phyloP scores from a whole-genome alignment of 192 early-diverging fungal species.

The Gryganskiella cystojenkinii region DNA sequence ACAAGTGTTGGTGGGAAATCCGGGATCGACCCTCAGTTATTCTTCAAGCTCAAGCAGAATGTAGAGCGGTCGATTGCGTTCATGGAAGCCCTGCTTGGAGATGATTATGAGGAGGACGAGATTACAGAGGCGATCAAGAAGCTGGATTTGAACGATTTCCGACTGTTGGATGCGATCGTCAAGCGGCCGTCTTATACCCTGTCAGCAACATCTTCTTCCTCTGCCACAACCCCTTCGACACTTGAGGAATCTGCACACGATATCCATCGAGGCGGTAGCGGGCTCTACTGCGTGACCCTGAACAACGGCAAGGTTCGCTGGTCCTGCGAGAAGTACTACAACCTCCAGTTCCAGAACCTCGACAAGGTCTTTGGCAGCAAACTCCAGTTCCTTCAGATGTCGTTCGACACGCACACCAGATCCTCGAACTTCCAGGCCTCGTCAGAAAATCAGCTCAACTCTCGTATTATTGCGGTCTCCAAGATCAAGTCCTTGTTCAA shows the following conservation, averaged over 20 bases:
- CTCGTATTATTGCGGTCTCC: constrained; percentile 12
- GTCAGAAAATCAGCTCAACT: constrained; percentile 10
- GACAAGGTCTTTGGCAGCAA: constrained; percentile 26
- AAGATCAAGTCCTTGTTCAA: constrained; percentile 21
- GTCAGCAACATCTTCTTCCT: neutral
- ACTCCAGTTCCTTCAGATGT: constrained; percentile 9
- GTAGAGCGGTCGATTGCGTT: constrained; percentile 40
- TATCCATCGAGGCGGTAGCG: constrained; percentile 22
- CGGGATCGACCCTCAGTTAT: constrained; percentile 19
- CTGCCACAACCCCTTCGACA: neutral
- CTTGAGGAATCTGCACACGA: neutral
- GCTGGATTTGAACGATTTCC: constrained; percentile 34
- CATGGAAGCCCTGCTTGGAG: constrained; percentile 36
- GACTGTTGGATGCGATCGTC: constrained; percentile 29
- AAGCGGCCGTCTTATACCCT: constrained; percentile 30
- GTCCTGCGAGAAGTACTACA: constrained; percentile 27
- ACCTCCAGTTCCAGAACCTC: neutral
- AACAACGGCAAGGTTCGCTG: constrained; percentile 19
- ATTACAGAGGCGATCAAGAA: constrained; percentile 10
- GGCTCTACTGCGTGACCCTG: constrained; percentile 5
- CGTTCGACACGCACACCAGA: constrained; percentile 12
- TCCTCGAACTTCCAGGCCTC: neutral
- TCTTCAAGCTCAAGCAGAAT: constrained; percentile 28
- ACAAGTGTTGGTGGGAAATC: constrained; percentile 3
- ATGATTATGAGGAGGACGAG: constrained; percentile 27